Evolutionary conservation across 805 yeast species (phyloP), one percentile per base, ranked within the genome.

Genomic region (Candida dajiaensis): DNA sequence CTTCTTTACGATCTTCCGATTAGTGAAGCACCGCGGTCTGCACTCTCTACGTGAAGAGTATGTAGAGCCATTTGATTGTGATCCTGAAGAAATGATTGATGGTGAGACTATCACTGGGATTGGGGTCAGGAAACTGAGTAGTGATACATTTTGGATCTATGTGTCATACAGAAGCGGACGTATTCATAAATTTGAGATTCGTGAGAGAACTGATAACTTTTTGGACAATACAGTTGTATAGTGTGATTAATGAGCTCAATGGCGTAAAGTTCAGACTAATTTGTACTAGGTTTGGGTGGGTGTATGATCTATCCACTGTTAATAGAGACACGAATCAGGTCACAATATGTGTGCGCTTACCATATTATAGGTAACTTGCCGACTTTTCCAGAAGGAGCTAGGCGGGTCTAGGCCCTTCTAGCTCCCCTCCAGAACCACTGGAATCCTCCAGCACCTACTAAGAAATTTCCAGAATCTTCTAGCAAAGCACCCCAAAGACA

Each of bases 11-110:
- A 52, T 74, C 0, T 68, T 73, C 50, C 55, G 80, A 20, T 50
- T 74, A 28, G 72, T 74, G 3, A 56, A 65, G 26, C 68, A 65
- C 48, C 51, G 74, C 25, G 78, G 78, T 0, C 44, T 72, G 1
- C 64, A 61, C 50, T 62, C 69, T 18, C 53, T 74, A 53, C 60
- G 80, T 41, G 74, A 73, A 43, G 80, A 76, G 45, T 41, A 21
- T 6, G 39, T 36, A 2, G 25, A 5, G 10, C 39, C 39, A 11
- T 36, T 36, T 12, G 23, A 36, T 11, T 20, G 18, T 13, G 25
- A 36, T 2, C 23, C 23, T 3, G 39, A 36, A 20, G 39, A 19
- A 9, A 33, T 33, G 18, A 12, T 12, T 3, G 22, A 19, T 19
- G 23, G 22, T 19, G 39, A 19, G 16, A 19, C 39, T 3, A 36